phyloP scores from a whole-genome alignment of 345 rosid species.

The Psidium friedrichsthalianum region DNA sequence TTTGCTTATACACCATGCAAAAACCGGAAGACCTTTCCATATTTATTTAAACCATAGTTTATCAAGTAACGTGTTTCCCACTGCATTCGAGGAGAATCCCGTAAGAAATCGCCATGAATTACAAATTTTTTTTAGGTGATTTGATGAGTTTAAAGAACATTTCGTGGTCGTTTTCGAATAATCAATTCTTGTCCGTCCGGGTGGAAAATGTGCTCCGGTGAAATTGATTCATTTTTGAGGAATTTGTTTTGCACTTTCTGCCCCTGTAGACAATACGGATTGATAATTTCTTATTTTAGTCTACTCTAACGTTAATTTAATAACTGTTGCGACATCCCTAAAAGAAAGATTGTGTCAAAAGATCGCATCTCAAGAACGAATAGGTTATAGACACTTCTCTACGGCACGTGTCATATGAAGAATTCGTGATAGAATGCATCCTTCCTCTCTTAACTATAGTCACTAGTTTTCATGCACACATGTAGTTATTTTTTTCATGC shows the following conservation, averaged over 20 bases:
- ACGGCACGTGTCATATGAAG: neutral
- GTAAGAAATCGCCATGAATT: neutral
- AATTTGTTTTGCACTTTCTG: neutral
- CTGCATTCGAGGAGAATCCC: neutral
- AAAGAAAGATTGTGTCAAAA: neutral
- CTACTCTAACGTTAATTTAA: neutral
- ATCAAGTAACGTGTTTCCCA: neutral
- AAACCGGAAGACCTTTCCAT: neutral
- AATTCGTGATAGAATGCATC: neutral
- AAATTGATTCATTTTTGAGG: neutral
- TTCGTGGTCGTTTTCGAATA: neutral
- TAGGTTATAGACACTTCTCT: neutral
- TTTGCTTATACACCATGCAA: neutral
- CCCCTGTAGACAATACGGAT: neutral
- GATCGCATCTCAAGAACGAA: neutral
- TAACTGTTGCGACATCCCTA: neutral
- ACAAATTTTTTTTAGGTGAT: neutral
- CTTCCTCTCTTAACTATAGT: neutral
- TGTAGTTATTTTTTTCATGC: neutral
- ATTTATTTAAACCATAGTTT: neutral
- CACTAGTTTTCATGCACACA: neutral
- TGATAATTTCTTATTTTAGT: neutral
- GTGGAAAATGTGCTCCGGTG: too few relatives aligned
- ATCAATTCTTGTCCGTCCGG: neutral
- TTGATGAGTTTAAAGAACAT: neutral